Evolutionary conservation across 352 stramenopile genomes (phyloP).

Genomic region (Pythium brachiatum): DNA sequence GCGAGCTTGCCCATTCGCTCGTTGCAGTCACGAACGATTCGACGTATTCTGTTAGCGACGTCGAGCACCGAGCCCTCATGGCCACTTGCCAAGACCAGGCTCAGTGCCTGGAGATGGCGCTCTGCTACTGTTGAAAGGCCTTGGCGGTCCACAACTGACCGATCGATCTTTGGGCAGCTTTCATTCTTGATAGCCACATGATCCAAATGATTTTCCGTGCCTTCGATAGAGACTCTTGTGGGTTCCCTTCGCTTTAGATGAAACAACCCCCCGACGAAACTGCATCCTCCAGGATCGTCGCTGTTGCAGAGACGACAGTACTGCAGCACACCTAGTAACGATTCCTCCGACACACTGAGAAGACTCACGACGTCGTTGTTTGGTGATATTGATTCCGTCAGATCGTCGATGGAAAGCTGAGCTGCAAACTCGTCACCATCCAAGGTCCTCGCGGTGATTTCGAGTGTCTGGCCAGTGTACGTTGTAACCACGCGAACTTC

Average conservation of each 20-base stretch:
- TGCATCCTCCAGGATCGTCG: not conserved
- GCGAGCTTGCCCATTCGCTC: conserved; percentile 11
- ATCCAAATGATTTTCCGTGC: not conserved
- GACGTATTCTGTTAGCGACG: not conserved
- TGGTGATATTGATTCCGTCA: not conserved
- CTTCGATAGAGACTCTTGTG: not conserved
- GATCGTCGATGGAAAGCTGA: not conserved
- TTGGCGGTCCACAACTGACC: not conserved
- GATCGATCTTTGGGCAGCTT: not conserved
- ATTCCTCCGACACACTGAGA: conserved; percentile 1
- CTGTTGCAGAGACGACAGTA: conserved; percentile 2
- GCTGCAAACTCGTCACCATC: not conserved
- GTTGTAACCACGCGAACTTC: not conserved
- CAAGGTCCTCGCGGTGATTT: not conserved
- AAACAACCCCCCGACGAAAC: not conserved
- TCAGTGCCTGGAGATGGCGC: not conserved
- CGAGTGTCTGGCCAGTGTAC: not conserved
- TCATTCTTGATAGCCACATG: not conserved
- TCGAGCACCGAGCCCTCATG: not conserved
- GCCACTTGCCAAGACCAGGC: not conserved
- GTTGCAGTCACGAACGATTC: conserved; percentile 12
- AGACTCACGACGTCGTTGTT: not conserved
- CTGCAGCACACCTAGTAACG: not conserved
- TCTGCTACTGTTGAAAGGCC: not conserved
- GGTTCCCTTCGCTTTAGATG: not conserved